phyloP scores from a whole-genome alignment of 352 stramenopile genomes.

The Pythium utonaiense region DNA sequence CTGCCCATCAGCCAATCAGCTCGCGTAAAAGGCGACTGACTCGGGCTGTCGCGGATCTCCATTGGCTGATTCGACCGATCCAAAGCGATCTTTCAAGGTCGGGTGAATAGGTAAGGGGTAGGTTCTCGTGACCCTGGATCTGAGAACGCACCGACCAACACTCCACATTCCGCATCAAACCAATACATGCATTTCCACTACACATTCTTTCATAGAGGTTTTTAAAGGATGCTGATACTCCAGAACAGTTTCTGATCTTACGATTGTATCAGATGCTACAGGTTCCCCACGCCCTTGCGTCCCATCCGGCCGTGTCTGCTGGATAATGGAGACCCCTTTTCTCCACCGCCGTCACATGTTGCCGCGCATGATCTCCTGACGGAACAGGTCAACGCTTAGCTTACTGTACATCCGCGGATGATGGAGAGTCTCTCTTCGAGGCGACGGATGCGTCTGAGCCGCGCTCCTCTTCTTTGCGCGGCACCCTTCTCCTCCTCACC shows the following conservation, averaged over 20 bases:
- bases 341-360: conserved; percentile 2
- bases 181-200: neutral
- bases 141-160: conserved; percentile 12
- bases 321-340: conserved; percentile 29
- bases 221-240: too few species aligned
- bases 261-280: neutral
- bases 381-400: neutral
- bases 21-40: neutral
- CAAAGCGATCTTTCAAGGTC: conserved; percentile 25
- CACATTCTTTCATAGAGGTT: neutral
- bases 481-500: neutral
- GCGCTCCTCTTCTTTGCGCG: conserved; percentile 9
- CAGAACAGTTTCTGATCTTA: too few species aligned
- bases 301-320: conserved; percentile 8
- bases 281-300: too few species aligned
- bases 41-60: neutral
- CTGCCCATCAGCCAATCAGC: conserved; percentile 11
- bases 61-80: conserved; percentile 23
- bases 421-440: neutral
- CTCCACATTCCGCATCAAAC: neutral
- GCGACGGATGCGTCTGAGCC: conserved; percentile 17
- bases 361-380: neutral
- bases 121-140: conserved; percentile 10
- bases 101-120: conserved; percentile 16
- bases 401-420: neutral